phyloP scores from a whole-genome alignment of 208 protist species.

The Leishmania mexicana region DNA sequence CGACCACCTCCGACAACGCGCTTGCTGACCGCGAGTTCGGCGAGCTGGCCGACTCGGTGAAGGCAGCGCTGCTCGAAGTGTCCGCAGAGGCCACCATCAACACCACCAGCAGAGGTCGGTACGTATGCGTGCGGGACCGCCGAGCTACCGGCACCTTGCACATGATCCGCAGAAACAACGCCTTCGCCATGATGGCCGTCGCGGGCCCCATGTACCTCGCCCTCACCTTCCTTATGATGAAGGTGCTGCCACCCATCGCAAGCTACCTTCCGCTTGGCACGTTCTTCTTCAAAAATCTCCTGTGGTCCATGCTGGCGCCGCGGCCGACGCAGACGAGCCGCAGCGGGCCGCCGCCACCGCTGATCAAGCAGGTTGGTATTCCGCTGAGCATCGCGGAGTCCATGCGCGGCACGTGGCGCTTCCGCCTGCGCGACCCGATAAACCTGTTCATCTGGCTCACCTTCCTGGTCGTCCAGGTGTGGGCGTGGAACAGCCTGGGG shows the following conservation, averaged over 20 bases:
- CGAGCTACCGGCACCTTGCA: conserved; percentile 54
- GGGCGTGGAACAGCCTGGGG: conserved; percentile 56
- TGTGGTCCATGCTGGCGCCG: conserved; percentile 48
- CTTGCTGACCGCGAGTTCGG: background rate
- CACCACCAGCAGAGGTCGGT: conserved; percentile 7
- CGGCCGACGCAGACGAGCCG: conserved; percentile 54
- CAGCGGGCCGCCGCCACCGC: conserved; percentile 13
- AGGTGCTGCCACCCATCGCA: conserved; percentile 53
- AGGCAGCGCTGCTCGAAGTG: conserved; percentile 3
- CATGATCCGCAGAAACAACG: conserved; percentile 41
- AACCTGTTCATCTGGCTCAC: conserved; percentile 46
- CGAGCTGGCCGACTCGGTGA: background rate
- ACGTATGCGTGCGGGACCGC: conserved; percentile 42
- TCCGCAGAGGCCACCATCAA: background rate
- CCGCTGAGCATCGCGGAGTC: conserved; percentile 50
- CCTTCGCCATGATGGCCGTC: conserved; percentile 53
- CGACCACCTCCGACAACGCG: background rate
- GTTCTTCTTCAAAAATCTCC: conserved; percentile 73
- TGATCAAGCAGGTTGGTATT: conserved; percentile 32
- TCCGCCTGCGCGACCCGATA: conserved; percentile 59
- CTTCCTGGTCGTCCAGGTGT: conserved; percentile 52
- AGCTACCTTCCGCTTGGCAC: conserved; percentile 46
- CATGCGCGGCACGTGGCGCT: conserved; percentile 61
- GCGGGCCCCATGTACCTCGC: conserved; percentile 40
- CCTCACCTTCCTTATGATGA: conserved; percentile 30